Conservation (phyloP, 1,284 basidiomycete species). For the Tausonia pullulans region DNA sequence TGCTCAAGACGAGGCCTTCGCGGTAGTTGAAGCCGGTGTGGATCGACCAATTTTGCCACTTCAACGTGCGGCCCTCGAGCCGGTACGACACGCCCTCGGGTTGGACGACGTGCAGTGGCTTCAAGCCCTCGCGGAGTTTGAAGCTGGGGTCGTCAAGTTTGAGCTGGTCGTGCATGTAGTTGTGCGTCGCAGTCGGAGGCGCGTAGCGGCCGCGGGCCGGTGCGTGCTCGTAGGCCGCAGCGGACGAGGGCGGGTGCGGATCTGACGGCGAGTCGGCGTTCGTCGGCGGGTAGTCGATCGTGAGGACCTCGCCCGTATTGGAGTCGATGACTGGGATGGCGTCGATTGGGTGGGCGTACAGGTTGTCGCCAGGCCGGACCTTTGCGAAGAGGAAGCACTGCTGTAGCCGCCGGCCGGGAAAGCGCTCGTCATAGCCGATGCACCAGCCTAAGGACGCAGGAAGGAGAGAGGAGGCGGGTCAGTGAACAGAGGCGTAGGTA, state of each 20-base stretch:
- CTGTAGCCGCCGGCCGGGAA: conserved; percentile 29
- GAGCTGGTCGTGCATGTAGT: conserved; percentile 65
- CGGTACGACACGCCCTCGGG: conserved; percentile 86
- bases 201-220: conserved; percentile 44
- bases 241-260: conserved; percentile 40
- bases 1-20: conserved; percentile 32
- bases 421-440: conserved; percentile 39
- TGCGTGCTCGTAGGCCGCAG: conserved; percentile 43
- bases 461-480: background rate
- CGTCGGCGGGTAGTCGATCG: conserved; percentile 55
- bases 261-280: background rate
- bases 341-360: conserved; percentile 39
- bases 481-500: background rate
- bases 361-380: conserved; percentile 30
- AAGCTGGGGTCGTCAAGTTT: conserved; percentile 41
- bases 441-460: conserved; percentile 42
- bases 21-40: conserved; percentile 28
- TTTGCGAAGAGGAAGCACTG: conserved; percentile 38
- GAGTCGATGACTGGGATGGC: conserved; percentile 44
- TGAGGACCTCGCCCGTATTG: conserved; percentile 55
- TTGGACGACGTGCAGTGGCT: conserved; percentile 74
- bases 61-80: conserved; percentile 56
- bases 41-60: conserved; percentile 7
- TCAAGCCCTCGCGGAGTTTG: conserved; percentile 56
- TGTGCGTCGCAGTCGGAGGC: conserved; percentile 50